Percentiles rank a stretch among this genome's conserved stretches.
Evolutionary conservation across 768 basidiomycete genomes (phyloP).

Genomic region (Amanita molliuscula): DNA sequence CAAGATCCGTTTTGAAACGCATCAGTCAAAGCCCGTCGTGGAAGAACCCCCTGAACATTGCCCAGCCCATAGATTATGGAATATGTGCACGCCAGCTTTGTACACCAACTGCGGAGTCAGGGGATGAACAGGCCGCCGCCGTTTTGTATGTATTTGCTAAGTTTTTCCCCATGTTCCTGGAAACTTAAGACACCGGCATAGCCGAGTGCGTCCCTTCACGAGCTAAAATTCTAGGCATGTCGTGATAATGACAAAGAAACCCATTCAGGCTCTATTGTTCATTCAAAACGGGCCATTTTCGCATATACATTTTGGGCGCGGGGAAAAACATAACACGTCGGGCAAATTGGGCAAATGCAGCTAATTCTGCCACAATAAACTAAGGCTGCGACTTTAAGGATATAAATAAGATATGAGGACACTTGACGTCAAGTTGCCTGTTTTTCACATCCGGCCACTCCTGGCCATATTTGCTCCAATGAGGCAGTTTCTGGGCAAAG

Average conservation of each 20-base stretch:
- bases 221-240: not conserved
- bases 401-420: not conserved
- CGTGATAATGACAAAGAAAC: not conserved
- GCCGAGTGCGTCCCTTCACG: not conserved
- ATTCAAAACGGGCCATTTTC: not conserved
- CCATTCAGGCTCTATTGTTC: not conserved
- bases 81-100: not conserved
- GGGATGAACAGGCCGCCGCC: not conserved
- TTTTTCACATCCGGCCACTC: not conserved
- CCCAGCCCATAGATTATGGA: not conserved
- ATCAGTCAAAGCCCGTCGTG: not conserved
- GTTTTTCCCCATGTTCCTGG: not conserved
- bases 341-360: not conserved
- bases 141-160: too few species aligned
- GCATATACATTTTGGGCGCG: not conserved
- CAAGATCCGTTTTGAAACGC: not conserved
- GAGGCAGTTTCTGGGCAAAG: not conserved
- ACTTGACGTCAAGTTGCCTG: not conserved
- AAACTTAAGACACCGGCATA: slow-evolving; percentile 2
- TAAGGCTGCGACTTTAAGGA: not conserved
- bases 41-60: not conserved
- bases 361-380: not conserved
- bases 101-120: not conserved
- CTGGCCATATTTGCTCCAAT: not conserved
- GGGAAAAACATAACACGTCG: not conserved